Evolutionary conservation across 495 filamentous ascomycete species (phyloP), one percentile per base, ranked within the genome.

Genomic region (Schizothecium vesticola): DNA sequence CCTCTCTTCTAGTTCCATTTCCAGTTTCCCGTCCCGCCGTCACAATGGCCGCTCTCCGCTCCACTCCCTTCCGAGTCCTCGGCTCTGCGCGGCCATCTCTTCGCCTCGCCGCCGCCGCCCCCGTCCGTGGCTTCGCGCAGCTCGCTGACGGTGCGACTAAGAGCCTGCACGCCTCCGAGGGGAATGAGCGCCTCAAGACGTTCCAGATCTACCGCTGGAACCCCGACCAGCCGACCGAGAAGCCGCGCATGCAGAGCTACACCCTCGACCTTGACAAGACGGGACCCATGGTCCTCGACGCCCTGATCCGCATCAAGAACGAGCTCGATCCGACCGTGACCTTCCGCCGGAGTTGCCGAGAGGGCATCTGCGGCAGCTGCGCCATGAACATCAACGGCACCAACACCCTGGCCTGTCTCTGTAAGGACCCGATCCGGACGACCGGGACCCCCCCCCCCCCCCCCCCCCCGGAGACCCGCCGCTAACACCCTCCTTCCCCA

Each of bases 141-240:
- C 67, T 78, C 85, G 58, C 82, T 80, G 64, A 86, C 81, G 72
- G 79, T 84, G 70, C 72, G 23, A 60, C 71, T 60, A 56, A 74
- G 51, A 71, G 62, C 73, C 25, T 57, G 61, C 63, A 61, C 0
- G 70, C 75, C 29, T 69, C 88, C 86, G 64, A 77, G 89, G 62
- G 88, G 85, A 72, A 89, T 57, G 60, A 73, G 56, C 73, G 74
- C 51, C 73, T 90, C 79, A 98, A 97, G 87, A 92, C 91, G 67
- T 99, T 99, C 88, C 91, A 97, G 80, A 88, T 99, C 87, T 99
- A 99, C 88, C 90, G 95, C 74, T 99, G 95, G 95, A 96, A 96
- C 77, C 95, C 95, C 56, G 95, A 98, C 77, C 82, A 86, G 68
- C 95, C 95, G 29, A 86, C 86, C 76, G 86, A 90, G 82, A 99